Percentiles rank a stretch among this genome's conserved stretches.
phyloP scores from a whole-genome alignment of 2,329 filamentous ascomycete genomes.

The Cercospora sp. region DNA sequence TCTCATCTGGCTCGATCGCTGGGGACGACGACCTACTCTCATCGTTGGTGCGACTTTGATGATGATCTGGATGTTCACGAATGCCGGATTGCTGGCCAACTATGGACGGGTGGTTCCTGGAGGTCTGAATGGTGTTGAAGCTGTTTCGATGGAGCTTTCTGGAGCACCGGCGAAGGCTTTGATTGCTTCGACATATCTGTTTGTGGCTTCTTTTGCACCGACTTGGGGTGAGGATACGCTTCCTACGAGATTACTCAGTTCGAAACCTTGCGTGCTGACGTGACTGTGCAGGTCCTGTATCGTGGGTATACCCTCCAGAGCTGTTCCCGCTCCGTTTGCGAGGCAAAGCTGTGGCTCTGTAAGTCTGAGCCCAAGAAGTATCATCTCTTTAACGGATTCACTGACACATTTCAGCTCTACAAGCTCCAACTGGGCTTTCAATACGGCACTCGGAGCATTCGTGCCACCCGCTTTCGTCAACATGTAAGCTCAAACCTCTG shows the following conservation, averaged over 20 bases:
- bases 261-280: not conserved
- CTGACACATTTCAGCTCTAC: conserved; percentile 40
- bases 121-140: conserved; percentile 42
- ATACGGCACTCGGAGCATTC: conserved; percentile 58
- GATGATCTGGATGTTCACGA: conserved; percentile 62
- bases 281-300: conserved; percentile 44
- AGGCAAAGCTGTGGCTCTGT: conserved; percentile 59
- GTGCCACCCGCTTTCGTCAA: conserved; percentile 60
- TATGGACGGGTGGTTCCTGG: conserved; percentile 50
- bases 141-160: conserved; percentile 42
- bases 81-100: conserved; percentile 62
- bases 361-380: not conserved
- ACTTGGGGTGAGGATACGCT: conserved; percentile 43
- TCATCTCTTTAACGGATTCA: not conserved
- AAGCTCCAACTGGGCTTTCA: conserved; percentile 60
- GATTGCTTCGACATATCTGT: conserved; percentile 71
- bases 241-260: too few species aligned
- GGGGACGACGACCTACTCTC: conserved; percentile 70
- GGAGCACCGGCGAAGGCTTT: conserved; percentile 43
- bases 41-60: conserved; percentile 66
- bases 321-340: conserved; percentile 63
- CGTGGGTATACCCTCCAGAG: conserved; percentile 68
- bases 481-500: conserved; percentile 43
- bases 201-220: conserved; percentile 65
- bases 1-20: conserved; percentile 70